These are phyloP conservation scores for Ensete ventricosum DNA, from an alignment of 176 grass and related monocot species.

Conservation along the genomic window DNA sequence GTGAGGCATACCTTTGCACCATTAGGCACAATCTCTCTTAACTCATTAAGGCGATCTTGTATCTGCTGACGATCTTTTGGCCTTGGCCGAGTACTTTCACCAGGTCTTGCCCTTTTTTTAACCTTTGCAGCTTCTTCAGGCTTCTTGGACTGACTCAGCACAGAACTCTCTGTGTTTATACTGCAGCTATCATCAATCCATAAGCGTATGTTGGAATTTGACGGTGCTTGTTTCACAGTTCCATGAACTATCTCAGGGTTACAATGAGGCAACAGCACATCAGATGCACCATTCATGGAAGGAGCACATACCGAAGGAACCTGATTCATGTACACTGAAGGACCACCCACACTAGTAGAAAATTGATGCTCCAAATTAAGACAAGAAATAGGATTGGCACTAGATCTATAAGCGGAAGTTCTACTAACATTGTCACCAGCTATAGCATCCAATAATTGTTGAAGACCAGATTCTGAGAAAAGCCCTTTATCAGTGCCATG, in stretches of 20 bases:
- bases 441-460: constrained; percentile 51
- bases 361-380: constrained; percentile 33
- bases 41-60: constrained; percentile 88
- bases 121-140: constrained; percentile 45
- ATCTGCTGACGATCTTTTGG: constrained; percentile 97
- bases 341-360: constrained; percentile 17
- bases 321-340: constrained; percentile 31
- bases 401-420: constrained; percentile 7
- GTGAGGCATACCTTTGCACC: constrained; percentile 60
- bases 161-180: constrained; percentile 56
- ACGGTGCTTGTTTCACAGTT: constrained; percentile 26
- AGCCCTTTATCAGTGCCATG: constrained; percentile 28
- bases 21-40: constrained; percentile 95
- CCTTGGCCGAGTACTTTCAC: constrained; percentile 77
- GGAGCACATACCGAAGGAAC: constrained; percentile 20
- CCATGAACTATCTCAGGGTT: constrained; percentile 25
- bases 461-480: constrained; percentile 50
- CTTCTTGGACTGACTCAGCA: constrained; percentile 44
- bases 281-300: constrained; percentile 28
- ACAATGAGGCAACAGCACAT: neutral
- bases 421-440: constrained; percentile 25
- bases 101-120: constrained; percentile 83
- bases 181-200: constrained; percentile 79
- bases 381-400: constrained; percentile 17
- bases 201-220: constrained; percentile 34